Percentiles rank a stretch among this genome's conserved stretches.
Evolutionary conservation across 1,284 basidiomycete genomes (phyloP).

Genomic region (Ganoderma resinaceum): DNA sequence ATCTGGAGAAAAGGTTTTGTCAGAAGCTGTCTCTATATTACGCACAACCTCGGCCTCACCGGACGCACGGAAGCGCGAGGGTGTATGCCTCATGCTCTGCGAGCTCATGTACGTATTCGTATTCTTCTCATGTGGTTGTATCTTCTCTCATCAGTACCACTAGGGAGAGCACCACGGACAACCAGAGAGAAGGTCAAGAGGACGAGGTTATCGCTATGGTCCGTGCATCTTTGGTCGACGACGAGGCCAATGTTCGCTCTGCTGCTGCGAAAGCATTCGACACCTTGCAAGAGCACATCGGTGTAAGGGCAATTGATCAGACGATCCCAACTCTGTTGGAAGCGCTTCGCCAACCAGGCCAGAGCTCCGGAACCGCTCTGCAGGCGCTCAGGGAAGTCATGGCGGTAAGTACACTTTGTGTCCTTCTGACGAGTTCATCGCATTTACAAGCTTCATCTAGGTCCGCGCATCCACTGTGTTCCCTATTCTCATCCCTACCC

Average conservation of each 20-base stretch:
- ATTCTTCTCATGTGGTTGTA: neutral
- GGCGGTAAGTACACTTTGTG: constrained; percentile 65
- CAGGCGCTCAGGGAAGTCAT: constrained; percentile 95
- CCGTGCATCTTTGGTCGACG: constrained; percentile 88
- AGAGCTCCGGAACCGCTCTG: constrained; percentile 93
- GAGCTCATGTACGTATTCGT: constrained; percentile 82
- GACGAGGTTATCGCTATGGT: constrained; percentile 90
- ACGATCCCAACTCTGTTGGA: constrained; percentile 96
- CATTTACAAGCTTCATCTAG: constrained; percentile 45
- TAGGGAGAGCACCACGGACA: constrained; percentile 86
- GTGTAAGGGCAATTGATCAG: constrained; percentile 93
- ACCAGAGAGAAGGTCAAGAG: constrained; percentile 91
- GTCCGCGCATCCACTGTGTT: constrained; percentile 94
- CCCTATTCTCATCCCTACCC: constrained; percentile 96
- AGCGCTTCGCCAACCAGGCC: constrained; percentile 90
- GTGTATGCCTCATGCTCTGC: constrained; percentile 87
- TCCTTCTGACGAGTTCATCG: constrained; percentile 8
- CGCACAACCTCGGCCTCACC: constrained; percentile 74
- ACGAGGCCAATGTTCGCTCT: constrained; percentile 85
- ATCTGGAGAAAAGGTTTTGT: constrained; percentile 93
- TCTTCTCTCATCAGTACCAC: neutral
- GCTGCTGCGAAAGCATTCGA: constrained; percentile 97
- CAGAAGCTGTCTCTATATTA: constrained; percentile 84
- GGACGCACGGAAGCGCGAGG: constrained; percentile 82
- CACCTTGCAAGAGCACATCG: constrained; percentile 89